Conservation (phyloP, 257 asterid genomes). For the Jaltomata sinuosa region DNA sequence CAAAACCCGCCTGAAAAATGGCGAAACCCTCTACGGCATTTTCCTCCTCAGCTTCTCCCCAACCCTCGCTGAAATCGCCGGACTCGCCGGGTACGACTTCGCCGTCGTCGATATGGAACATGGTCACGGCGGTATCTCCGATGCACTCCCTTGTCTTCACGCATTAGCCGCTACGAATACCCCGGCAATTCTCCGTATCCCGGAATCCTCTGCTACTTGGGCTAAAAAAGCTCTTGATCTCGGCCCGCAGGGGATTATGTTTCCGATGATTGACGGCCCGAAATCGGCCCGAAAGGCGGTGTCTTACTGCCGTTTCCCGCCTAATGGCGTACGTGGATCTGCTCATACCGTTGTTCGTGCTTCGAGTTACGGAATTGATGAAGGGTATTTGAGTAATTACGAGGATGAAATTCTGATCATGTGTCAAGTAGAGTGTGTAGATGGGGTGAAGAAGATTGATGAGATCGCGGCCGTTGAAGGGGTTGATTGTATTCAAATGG, state of each 20-base stretch:
- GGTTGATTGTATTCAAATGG: constrained; percentile 77
- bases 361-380: constrained; percentile 63
- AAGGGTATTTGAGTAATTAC: constrained; percentile 54
- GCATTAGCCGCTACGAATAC: constrained; percentile 65
- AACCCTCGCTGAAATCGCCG: constrained; percentile 69
- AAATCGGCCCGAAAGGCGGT: constrained; percentile 60
- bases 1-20: constrained; percentile 55
- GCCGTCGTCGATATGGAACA: constrained; percentile 89
- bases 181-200: constrained; percentile 67
- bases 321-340: constrained; percentile 69
- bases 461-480: constrained; percentile 69
- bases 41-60: constrained; percentile 77
- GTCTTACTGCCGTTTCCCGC: constrained; percentile 69
- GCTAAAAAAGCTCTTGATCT: constrained; percentile 84
- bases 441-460: constrained; percentile 50
- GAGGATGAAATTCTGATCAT: constrained; percentile 60
- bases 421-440: constrained; percentile 75
- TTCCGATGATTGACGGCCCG: constrained; percentile 77
- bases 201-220: constrained; percentile 64
- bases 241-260: constrained; percentile 87
- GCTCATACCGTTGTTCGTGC: constrained; percentile 80
- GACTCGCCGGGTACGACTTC: constrained; percentile 71
- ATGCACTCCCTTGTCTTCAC: constrained; percentile 61
- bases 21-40: constrained; percentile 70
- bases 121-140: constrained; percentile 73